Percentiles rank a stretch among this genome's conserved stretches.
Conservation (phyloP, 164 flowering plant species). For the Nymphaea colorata region DNA sequence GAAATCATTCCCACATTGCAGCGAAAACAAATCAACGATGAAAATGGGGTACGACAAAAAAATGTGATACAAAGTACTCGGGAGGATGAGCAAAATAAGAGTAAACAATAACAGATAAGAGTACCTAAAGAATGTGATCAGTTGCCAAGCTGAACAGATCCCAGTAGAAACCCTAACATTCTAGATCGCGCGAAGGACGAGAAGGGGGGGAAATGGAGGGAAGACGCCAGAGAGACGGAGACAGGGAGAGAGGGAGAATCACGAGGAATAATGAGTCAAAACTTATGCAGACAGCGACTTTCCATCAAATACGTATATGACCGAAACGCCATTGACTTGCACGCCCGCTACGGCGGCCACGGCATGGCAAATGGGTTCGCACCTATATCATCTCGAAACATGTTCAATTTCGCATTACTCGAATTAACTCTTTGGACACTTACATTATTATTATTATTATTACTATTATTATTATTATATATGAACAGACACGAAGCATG, state of each 20-base stretch:
- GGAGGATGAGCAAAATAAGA: neutral
- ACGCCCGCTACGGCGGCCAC: no score
- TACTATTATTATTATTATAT: no score
- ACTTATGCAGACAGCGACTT: neutral
- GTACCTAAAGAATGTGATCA: neutral
- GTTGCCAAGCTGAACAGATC: neutral
- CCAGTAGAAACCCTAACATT: neutral
- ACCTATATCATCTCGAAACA: no score
- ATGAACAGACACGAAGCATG: no score
- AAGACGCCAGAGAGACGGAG: neutral
- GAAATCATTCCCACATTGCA: neutral
- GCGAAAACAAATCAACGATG: neutral
- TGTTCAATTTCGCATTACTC: no score
- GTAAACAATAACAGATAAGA: no score
- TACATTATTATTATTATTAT: no score
- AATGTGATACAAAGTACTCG: neutral
- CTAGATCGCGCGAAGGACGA: conserved; percentile 2
- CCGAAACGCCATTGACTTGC: no score
- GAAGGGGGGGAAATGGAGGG: neutral
- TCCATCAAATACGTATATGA: no score
- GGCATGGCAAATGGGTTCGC: no score
- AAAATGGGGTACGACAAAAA: neutral
- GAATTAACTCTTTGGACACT: no score
- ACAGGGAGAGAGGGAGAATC: conserved; percentile 1
- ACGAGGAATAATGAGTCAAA: conserved; percentile 3